A percentile compares a stretch with the other conserved stretches of the same genome.
These are phyloP conservation scores for Elaeis oleifera DNA, from an alignment of 202 grass and related monocot species.

Conservation along the genomic window DNA sequence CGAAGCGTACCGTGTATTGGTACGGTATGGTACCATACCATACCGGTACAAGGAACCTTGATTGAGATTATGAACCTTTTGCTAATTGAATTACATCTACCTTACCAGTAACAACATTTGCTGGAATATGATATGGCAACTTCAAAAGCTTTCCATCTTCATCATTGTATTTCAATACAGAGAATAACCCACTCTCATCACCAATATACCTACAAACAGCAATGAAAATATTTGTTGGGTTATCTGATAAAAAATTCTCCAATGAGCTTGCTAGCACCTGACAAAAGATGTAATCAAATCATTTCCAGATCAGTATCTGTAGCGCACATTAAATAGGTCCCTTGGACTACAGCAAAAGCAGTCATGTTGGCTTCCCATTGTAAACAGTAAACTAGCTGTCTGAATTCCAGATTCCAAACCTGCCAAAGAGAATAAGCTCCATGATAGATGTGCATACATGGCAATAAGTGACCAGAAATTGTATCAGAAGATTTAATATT, in stretches of 20 bases:
- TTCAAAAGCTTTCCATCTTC: conserved; percentile 74
- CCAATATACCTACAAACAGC: conserved; percentile 73
- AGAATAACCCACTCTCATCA: conserved; percentile 85
- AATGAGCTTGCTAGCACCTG: background rate
- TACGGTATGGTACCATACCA: too few relatives aligned
- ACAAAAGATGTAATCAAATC: background rate
- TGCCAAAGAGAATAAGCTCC: conserved; percentile 19
- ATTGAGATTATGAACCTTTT: too few relatives aligned
- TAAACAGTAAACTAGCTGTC: conserved; percentile 58
- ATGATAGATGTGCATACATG: too few relatives aligned
- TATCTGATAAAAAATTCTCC: background rate
- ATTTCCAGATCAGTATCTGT: background rate
- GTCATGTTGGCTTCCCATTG: conserved; percentile 81
- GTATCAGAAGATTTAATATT: too few relatives aligned
- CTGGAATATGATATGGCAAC: conserved; percentile 70
- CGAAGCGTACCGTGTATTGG: too few relatives aligned
- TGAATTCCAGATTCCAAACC: conserved; percentile 97
- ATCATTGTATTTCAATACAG: conserved; percentile 73
- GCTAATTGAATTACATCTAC: background rate
- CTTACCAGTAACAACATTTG: conserved; percentile 50
- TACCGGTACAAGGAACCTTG: too few relatives aligned
- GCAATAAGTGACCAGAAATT: background rate
- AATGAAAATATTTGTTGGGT: conserved; percentile 3
- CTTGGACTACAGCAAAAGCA: conserved; percentile 78
- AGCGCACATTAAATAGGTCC: conserved; percentile 70